These are phyloP conservation scores for Talaromyces verruculosus DNA, from an alignment of 2,329 filamentous ascomycete genomes.

Conservation along the genomic window DNA sequence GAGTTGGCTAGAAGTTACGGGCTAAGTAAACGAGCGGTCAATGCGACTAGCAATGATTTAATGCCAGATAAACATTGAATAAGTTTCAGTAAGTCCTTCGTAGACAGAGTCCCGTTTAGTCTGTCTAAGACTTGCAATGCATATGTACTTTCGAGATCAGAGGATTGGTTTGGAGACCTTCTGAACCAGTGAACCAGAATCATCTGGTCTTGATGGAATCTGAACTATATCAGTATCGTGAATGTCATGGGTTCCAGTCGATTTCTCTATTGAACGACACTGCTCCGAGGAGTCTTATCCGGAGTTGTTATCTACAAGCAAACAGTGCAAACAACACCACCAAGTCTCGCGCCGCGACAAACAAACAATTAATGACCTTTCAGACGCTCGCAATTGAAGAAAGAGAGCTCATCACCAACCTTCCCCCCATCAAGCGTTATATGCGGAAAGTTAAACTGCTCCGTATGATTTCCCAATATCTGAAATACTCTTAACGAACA, in stretches of 20 bases:
- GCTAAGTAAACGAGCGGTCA: constrained; percentile 19
- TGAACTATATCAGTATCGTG: no score
- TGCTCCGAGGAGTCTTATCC: background rate
- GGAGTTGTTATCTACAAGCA: constrained; percentile 22
- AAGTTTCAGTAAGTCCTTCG: background rate
- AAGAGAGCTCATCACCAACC: background rate
- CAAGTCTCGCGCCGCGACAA: constrained; percentile 20
- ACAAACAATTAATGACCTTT: background rate
- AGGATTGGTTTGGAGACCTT: background rate
- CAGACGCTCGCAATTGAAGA: background rate
- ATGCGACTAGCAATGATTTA: constrained; percentile 15
- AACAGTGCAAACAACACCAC: constrained; percentile 29
- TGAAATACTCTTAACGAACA: background rate
- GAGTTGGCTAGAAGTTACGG: constrained; percentile 12
- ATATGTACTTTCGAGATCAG: background rate
- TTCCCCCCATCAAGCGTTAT: background rate
- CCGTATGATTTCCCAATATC: background rate
- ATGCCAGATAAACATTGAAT: background rate
- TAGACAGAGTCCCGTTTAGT: background rate
- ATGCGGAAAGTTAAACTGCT: background rate
- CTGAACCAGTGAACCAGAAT: background rate
- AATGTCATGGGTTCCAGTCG: no score
- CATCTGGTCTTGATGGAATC: background rate
- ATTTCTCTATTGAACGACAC: background rate
- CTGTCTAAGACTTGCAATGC: no score